Evolutionary conservation across 2,329 filamentous ascomycete species (phyloP).

Genomic region (Golovinomyces cichoracearum): DNA sequence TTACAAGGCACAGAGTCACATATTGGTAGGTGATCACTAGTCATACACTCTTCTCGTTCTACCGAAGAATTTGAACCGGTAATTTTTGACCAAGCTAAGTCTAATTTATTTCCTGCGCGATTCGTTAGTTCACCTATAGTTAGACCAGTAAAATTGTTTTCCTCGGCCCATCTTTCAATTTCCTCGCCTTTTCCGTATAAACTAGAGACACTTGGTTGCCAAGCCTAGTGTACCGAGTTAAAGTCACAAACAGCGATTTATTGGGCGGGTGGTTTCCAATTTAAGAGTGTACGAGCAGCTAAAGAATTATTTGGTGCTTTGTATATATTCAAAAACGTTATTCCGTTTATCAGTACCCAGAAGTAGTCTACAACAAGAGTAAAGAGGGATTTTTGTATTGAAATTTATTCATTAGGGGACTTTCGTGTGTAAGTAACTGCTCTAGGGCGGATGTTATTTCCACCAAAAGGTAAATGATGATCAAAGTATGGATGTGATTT

Average conservation of each 20-base stretch:
- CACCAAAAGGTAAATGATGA: not conserved
- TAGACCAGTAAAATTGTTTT: not conserved
- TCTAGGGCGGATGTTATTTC: not conserved
- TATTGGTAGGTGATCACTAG: not conserved
- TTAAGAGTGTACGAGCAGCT: not conserved
- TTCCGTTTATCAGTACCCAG: not conserved
- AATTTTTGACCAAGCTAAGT: not conserved
- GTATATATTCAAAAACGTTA: not conserved
- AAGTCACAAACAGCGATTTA: not conserved
- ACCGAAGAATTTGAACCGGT: not conserved
- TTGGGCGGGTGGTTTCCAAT: not conserved
- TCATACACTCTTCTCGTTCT: not conserved
- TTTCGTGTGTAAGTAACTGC: not conserved
- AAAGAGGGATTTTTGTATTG: not conserved
- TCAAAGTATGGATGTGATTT: conserved; percentile 1
- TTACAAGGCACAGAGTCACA: not conserved
- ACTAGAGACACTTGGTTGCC: not conserved
- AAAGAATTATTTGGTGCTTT: not conserved
- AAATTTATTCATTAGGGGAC: not conserved
- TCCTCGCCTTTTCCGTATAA: not conserved
- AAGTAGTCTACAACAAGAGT: not conserved
- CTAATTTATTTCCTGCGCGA: not conserved
- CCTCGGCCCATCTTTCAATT: not conserved
- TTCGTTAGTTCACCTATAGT: not conserved
- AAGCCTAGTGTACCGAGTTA: not conserved